phyloP scores from a whole-genome alignment of 106 monocot species.

The Allium fistulosum region DNA sequence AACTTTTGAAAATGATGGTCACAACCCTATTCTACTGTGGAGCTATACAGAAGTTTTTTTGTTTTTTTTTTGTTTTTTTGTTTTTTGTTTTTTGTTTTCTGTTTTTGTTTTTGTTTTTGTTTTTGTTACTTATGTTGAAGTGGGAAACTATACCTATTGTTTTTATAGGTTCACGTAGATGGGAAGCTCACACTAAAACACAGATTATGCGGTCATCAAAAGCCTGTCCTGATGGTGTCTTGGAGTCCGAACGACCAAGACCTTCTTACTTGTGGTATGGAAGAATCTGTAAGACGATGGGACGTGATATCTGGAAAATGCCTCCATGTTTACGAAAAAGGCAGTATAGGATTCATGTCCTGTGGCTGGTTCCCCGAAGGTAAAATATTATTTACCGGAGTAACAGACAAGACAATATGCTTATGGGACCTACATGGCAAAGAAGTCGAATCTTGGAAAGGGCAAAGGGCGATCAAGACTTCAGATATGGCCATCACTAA shows the following conservation, averaged over 20 bases:
- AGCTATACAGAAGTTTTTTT: too few relatives aligned
- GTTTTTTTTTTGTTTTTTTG: too few relatives aligned
- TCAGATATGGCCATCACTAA: constrained; percentile 65
- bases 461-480: constrained; percentile 45
- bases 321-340: constrained; percentile 48
- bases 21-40: too few relatives aligned
- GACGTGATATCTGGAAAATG: constrained; percentile 60
- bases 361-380: constrained; percentile 85
- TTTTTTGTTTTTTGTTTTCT: too few relatives aligned
- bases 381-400: constrained; percentile 38
- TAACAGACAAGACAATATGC: constrained; percentile 54
- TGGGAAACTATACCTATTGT: too few relatives aligned
- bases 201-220: constrained; percentile 58
- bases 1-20: too few relatives aligned
- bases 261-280: constrained; percentile 81
- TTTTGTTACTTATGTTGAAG: too few relatives aligned
- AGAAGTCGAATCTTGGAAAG: constrained; percentile 57
- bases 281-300: constrained; percentile 73
- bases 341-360: constrained; percentile 50
- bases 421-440: constrained; percentile 63
- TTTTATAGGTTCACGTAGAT: constrained; percentile 56
- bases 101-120: too few relatives aligned
- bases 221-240: constrained; percentile 72
- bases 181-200: constrained; percentile 61
- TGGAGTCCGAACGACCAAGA: constrained; percentile 76